phyloP scores from a whole-genome alignment of 306 rosid species.

The Rosa multiflora region DNA sequence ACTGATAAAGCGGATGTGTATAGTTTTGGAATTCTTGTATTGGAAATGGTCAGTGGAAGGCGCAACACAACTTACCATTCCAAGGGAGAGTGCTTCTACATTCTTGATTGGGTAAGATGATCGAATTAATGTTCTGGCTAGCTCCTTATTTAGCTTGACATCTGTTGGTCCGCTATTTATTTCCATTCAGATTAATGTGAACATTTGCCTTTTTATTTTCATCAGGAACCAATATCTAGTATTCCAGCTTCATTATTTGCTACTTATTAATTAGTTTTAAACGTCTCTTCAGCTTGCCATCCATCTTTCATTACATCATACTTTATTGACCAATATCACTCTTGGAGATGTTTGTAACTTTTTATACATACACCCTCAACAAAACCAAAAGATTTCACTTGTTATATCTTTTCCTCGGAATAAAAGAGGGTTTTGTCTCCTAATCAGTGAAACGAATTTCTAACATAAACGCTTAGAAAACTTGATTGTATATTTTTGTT shows the following conservation, averaged over 20 bases:
- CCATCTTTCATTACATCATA: neutral
- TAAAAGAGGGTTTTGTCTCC: neutral
- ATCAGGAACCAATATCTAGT: neutral
- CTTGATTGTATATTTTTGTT: neutral
- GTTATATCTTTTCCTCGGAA: neutral
- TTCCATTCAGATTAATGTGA: no score
- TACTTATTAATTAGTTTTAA: neutral
- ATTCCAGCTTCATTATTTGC: neutral
- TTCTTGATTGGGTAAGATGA: slow-evolving; percentile 30
- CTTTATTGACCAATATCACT: neutral
- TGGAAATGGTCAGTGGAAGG: slow-evolving; percentile 58
- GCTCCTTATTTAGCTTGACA: neutral
- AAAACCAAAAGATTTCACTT: neutral
- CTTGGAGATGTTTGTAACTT: neutral
- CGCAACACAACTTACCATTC: slow-evolving; percentile 47
- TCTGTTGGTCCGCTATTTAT: neutral
- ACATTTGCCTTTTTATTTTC: neutral
- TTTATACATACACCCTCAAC: neutral
- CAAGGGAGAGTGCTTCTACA: neutral
- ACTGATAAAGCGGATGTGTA: slow-evolving; percentile 78
- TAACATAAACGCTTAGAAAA: neutral
- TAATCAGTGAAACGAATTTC: neutral
- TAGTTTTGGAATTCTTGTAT: slow-evolving; percentile 58
- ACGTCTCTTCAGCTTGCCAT: neutral
- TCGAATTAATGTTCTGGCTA: no score